Conservation (phyloP, 495 filamentous ascomycete species). For the Pyrenopolyporus hunteri region DNA sequence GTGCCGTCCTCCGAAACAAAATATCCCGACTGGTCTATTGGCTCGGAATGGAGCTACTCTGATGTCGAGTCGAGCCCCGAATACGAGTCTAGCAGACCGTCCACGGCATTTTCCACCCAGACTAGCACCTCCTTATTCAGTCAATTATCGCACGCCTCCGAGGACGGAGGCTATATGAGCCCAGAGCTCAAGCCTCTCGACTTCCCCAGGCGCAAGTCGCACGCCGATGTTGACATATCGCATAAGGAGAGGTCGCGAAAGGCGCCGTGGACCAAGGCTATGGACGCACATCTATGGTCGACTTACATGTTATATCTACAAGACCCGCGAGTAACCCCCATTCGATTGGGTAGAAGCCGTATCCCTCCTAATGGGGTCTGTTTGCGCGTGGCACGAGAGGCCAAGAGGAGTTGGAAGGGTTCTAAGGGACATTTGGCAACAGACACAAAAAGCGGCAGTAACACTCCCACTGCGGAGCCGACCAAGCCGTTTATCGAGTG, state of each 20-base stretch:
- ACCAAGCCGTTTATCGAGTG: conserved; percentile 60
- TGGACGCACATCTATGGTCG: conserved; percentile 93
- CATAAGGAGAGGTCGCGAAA: conserved; percentile 46
- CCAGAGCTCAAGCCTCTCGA: conserved; percentile 50
- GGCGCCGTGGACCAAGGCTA: conserved; percentile 79
- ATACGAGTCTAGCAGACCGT: conserved; percentile 58
- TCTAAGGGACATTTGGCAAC: conserved; percentile 48
- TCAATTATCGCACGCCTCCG: conserved; percentile 53
- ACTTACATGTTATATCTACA: conserved; percentile 87
- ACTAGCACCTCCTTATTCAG: conserved; percentile 57
- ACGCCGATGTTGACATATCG: conserved; percentile 1
- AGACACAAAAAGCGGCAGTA: conserved; percentile 64
- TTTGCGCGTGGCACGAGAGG: conserved; percentile 83
- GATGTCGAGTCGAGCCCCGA: conserved; percentile 54
- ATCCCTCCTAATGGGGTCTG: conserved; percentile 91
- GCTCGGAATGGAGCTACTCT: conserved; percentile 52
- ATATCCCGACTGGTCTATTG: conserved; percentile 56
- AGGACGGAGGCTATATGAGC: conserved; percentile 52
- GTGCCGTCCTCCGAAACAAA: conserved; percentile 42
- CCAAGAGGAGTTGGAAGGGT: conserved; percentile 82
- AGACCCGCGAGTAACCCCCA: conserved; percentile 91
- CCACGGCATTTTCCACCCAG: conserved; percentile 56
- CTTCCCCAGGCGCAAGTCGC: conserved; percentile 20
- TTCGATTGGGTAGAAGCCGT: conserved; percentile 85
- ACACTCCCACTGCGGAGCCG: conserved; percentile 65